Evolutionary conservation across 108 stramenopile species (phyloP).

Genomic region (Bacterosira constricta): DNA sequence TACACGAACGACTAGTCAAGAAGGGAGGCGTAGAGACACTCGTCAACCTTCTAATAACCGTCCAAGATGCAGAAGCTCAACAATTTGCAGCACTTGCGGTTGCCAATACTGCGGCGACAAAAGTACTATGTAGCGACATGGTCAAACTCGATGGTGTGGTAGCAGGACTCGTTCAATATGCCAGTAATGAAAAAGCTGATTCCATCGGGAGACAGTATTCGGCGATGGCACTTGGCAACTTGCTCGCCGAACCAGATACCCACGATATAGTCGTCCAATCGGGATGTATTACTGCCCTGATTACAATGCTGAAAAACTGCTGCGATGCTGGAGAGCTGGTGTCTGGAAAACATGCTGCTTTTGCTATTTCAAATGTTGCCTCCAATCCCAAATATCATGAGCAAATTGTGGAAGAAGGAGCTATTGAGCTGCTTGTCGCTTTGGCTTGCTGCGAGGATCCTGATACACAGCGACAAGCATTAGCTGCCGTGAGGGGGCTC

Average conservation of each 20-base stretch:
- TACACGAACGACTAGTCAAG: conserved; percentile 74
- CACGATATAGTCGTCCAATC: conserved; percentile 72
- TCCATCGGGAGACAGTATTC: conserved; percentile 74
- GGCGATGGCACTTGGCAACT: conserved; percentile 85
- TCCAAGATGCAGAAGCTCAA: conserved; percentile 81
- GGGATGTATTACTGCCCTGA: conserved; percentile 60
- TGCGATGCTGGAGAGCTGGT: conserved; percentile 59
- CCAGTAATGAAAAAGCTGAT: conserved; percentile 50
- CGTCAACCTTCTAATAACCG: conserved; percentile 55
- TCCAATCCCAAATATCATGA: conserved; percentile 70
- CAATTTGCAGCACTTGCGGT: conserved; percentile 83
- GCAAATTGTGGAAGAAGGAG: conserved; percentile 70
- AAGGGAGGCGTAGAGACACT: conserved; percentile 81
- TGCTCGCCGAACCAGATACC: conserved; percentile 79
- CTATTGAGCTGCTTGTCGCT: conserved; percentile 72
- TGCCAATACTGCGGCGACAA: conserved; percentile 79
- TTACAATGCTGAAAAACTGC: conserved; percentile 62
- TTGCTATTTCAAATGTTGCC: conserved; percentile 79
- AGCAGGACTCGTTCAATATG: conserved; percentile 49
- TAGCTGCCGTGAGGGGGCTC: conserved; percentile 73
- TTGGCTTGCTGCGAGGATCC: conserved; percentile 82
- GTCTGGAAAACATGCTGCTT: conserved; percentile 74
- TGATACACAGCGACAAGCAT: conserved; percentile 78
- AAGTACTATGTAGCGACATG: conserved; percentile 65
- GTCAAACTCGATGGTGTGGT: conserved; percentile 38